Percentiles rank a stretch among this genome's conserved stretches.
Evolutionary conservation across 139 green algal genomes (phyloP).

Genomic region (Tetradesmus obliquus): DNA sequence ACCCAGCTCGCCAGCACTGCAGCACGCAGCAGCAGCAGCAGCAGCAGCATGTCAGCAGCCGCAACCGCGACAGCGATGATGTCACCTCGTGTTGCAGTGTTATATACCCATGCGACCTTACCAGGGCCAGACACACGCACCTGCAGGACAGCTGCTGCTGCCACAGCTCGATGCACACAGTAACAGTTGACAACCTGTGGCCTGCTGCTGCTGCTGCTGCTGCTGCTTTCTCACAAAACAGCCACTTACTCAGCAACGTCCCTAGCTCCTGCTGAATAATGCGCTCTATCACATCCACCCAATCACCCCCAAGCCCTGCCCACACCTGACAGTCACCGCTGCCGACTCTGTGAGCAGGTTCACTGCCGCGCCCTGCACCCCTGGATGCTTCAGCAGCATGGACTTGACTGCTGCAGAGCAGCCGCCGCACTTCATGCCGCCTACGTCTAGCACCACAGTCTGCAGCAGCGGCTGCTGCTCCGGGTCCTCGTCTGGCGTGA

Average conservation of each 20-base stretch:
- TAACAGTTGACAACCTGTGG: neutral
- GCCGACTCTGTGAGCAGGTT: conserved; percentile 84
- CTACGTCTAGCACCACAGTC: conserved; percentile 67
- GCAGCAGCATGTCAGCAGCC: neutral
- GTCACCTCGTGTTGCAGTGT: neutral
- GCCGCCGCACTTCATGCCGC: conserved; percentile 91
- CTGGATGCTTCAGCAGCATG: conserved; percentile 71
- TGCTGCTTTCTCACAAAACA: neutral
- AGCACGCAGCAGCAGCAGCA: neutral
- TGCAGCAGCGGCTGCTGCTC: conserved; percentile 6
- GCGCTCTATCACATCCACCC: neutral
- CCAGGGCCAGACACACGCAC: neutral
- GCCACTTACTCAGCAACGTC: neutral
- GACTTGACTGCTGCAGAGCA: conserved; percentile 85
- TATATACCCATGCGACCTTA: no score
- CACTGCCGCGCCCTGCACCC: conserved; percentile 77
- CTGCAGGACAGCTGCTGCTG: neutral
- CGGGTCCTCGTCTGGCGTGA: no score
- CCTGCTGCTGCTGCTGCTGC: conserved; percentile 15
- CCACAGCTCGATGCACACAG: neutral
- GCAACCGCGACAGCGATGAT: neutral
- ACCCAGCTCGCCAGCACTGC: neutral
- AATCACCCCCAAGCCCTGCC: neutral
- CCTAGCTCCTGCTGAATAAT: neutral
- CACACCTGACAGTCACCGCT: conserved; percentile 61